Percentiles rank a stretch among this genome's conserved stretches.
These are phyloP conservation scores for Lineolata rhizophorae DNA, from an alignment of 495 filamentous ascomycete genomes.

Conservation along the genomic window DNA sequence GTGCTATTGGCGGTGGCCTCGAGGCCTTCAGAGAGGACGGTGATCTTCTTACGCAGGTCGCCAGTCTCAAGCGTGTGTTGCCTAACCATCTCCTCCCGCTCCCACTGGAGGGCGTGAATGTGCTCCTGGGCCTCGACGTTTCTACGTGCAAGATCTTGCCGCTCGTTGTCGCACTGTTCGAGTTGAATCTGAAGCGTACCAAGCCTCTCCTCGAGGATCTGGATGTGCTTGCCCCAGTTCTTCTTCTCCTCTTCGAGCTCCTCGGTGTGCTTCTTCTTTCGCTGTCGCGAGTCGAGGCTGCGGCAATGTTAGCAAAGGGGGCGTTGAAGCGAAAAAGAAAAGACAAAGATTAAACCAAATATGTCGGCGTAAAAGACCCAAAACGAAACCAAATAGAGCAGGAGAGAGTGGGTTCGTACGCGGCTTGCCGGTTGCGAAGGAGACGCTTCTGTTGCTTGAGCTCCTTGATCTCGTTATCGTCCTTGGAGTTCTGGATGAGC, in stretches of 20 bases:
- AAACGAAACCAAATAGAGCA: conserved; percentile 3
- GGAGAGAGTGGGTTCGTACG: conserved; percentile 35
- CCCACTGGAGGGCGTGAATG: conserved; percentile 52
- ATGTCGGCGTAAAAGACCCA: background rate
- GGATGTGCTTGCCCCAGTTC: conserved; percentile 51
- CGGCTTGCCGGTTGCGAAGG: conserved; percentile 84
- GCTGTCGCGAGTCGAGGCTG: conserved; percentile 86
- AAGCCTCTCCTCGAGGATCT: conserved; percentile 60
- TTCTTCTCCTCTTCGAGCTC: conserved; percentile 95
- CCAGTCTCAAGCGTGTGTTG: conserved; percentile 83
- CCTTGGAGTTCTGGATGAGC: conserved; percentile 65
- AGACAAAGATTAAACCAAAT: conserved; percentile 9
- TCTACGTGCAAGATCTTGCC: conserved; percentile 41
- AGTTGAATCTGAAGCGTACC: conserved; percentile 29
- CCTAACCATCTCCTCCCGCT: conserved; percentile 82
- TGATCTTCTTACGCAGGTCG: conserved; percentile 89
- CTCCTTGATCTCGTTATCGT: conserved; percentile 93
- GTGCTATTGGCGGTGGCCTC: conserved; percentile 45
- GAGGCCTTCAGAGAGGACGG: conserved; percentile 64
- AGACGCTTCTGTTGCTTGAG: conserved; percentile 96
- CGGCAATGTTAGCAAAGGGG: conserved; percentile 22
- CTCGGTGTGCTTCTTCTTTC: conserved; percentile 98
- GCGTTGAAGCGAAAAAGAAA: conserved; percentile 7
- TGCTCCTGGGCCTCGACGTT: conserved; percentile 52
- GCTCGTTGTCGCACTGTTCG: conserved; percentile 39